Percentiles rank a stretch among this genome's conserved stretches.
These are phyloP conservation scores for Psilocybe tampanensis DNA, from an alignment of 768 basidiomycete species.

Conservation along the genomic window DNA sequence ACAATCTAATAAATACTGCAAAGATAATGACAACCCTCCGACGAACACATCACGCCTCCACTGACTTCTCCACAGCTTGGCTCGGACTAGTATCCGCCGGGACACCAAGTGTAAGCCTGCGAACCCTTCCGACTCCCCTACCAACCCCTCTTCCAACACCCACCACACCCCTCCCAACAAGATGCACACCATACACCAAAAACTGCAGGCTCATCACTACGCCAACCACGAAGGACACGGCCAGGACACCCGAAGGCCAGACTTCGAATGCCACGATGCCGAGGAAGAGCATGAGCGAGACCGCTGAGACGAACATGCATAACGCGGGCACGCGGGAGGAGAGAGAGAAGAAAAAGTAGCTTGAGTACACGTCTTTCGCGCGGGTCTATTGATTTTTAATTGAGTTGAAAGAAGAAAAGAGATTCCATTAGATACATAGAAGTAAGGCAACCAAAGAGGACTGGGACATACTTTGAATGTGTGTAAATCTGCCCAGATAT, in stretches of 20 bases:
- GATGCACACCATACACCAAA: constrained; percentile 54
- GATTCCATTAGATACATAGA: too few species aligned
- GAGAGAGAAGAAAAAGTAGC: constrained; percentile 71
- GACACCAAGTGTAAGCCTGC: neutral
- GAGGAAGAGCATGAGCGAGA: constrained; percentile 64
- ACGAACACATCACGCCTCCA: too few species aligned
- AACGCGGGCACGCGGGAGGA: constrained; percentile 65
- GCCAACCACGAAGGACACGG: constrained; percentile 60
- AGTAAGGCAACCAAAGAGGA: too few species aligned
- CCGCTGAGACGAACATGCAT: constrained; percentile 57
- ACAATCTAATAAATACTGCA: too few species aligned
- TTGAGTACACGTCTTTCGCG: constrained; percentile 57
- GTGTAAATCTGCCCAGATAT: constrained; percentile 50
- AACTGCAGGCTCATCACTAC: constrained; percentile 66
- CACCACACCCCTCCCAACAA: constrained; percentile 31
- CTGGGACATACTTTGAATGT: constrained; percentile 55
- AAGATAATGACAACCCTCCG: too few species aligned
- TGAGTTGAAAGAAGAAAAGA: neutral
- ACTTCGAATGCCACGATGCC: constrained; percentile 61
- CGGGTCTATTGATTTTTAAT: constrained; percentile 33
- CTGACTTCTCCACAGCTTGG: too few species aligned
- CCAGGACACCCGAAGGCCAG: constrained; percentile 64
- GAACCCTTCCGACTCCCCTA: constrained; percentile 19
- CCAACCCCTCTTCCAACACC: constrained; percentile 24
- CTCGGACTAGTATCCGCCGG: too few species aligned